These are phyloP conservation scores for Silybum marianum DNA, from an alignment of 129 eudicot genomes.

Conservation along the genomic window DNA sequence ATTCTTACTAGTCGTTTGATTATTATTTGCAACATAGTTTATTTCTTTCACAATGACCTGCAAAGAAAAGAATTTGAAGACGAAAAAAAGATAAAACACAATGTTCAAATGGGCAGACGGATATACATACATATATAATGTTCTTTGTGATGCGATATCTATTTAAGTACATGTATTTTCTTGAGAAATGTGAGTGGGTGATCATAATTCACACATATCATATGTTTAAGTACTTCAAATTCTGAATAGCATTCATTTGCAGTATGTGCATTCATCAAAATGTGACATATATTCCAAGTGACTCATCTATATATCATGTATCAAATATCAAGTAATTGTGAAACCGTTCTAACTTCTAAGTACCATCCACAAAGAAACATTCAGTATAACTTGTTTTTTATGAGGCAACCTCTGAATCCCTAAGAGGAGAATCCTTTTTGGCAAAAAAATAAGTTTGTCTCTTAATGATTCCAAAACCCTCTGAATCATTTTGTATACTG, in stretches of 20 bases:
- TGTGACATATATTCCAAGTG: neutral
- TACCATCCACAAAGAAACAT: neutral
- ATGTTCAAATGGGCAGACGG: neutral
- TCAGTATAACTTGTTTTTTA: neutral
- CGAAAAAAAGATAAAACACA: neutral
- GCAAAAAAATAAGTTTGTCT: no score
- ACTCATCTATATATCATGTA: neutral
- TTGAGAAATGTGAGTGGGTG: neutral
- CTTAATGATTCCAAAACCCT: no score
- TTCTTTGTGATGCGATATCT: neutral
- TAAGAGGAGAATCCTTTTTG: no score
- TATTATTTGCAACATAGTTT: constrained; percentile 43
- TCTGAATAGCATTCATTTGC: neutral
- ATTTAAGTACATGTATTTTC: neutral
- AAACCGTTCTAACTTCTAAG: neutral
- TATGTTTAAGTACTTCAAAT: neutral
- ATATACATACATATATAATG: neutral
- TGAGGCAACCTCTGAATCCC: no score
- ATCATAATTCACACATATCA: neutral
- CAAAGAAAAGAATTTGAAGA: constrained; percentile 15
- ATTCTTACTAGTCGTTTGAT: constrained; percentile 12
- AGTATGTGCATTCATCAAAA: neutral
- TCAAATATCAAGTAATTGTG: neutral
- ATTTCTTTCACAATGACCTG: constrained; percentile 62
- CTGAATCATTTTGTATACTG: no score